Evolutionary conservation across 805 yeast genomes (phyloP).

Genomic region (Cyberlindnera euphorbiiphila): DNA sequence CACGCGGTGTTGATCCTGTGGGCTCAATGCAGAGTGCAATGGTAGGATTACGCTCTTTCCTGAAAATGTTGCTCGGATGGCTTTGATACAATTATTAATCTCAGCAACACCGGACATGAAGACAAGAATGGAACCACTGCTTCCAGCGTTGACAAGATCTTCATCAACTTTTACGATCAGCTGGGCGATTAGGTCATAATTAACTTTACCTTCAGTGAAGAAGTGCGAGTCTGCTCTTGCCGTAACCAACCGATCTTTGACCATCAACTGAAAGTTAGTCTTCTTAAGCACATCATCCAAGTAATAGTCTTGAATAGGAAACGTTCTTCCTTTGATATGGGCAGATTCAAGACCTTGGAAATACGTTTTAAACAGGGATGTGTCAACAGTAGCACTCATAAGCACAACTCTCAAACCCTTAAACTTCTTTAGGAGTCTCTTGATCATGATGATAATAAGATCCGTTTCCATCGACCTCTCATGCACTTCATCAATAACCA

Average conservation of each 20-base stretch:
- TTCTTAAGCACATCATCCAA: conserved; percentile 61
- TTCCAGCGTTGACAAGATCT: conserved; percentile 37
- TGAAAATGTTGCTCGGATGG: conserved; percentile 28
- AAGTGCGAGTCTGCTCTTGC: conserved; percentile 66
- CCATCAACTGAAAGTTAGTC: conserved; percentile 52
- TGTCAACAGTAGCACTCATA: conserved; percentile 93
- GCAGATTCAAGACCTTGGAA: conserved; percentile 59
- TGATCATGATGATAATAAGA: conserved; percentile 72
- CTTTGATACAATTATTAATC: conserved; percentile 61
- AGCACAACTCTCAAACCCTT: conserved; percentile 63
- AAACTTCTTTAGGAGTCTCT: conserved; percentile 45
- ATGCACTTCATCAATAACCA: conserved; percentile 94
- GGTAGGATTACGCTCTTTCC: conserved; percentile 51
- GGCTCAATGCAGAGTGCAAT: conserved; percentile 81
- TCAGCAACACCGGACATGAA: conserved; percentile 92
- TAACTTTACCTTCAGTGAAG: conserved; percentile 63
- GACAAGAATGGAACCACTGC: conserved; percentile 71
- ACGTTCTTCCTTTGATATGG: conserved; percentile 91
- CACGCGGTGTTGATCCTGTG: conserved; percentile 77
- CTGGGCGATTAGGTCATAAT: conserved; percentile 65
- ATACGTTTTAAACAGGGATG: conserved; percentile 59
- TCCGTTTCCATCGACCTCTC: conserved; percentile 92
- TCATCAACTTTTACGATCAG: conserved; percentile 52
- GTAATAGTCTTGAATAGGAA: conserved; percentile 77
- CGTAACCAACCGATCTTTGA: conserved; percentile 38